Evolutionary conservation across 2,329 filamentous ascomycete genomes (phyloP).

Genomic region (Xylariaceae sp.): DNA sequence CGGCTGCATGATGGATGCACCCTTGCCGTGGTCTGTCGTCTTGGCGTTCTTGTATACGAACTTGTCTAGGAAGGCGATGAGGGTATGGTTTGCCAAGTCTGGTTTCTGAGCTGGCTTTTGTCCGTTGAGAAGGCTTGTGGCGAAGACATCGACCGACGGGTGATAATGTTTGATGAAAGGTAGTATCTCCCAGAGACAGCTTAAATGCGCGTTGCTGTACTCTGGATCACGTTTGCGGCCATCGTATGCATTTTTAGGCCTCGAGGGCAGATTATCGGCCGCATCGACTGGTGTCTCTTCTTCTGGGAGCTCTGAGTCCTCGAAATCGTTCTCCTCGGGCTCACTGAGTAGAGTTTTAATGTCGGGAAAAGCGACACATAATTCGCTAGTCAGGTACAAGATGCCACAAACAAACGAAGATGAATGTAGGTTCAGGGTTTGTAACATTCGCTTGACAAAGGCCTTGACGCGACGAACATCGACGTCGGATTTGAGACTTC

Average conservation of each 20-base stretch:
- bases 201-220: slow-evolving; percentile 87
- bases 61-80: slow-evolving; percentile 94
- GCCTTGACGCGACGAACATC: slow-evolving; percentile 90
- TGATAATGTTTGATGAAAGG: slow-evolving; percentile 84
- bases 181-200: slow-evolving; percentile 89
- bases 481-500: slow-evolving; percentile 84
- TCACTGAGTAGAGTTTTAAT: slow-evolving; percentile 76
- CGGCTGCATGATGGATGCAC: slow-evolving; percentile 95
- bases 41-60: slow-evolving; percentile 98
- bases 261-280: slow-evolving; percentile 22
- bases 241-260: slow-evolving; percentile 61
- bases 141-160: slow-evolving; percentile 85
- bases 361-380: slow-evolving; percentile 76
- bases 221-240: slow-evolving; percentile 88
- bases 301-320: slow-evolving; percentile 59
- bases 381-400: slow-evolving; percentile 82
- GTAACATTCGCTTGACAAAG: slow-evolving; percentile 89
- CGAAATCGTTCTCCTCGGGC: slow-evolving; percentile 73
- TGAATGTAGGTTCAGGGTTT: slow-evolving; percentile 84
- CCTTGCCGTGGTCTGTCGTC: slow-evolving; percentile 63
- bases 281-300: slow-evolving; percentile 27
- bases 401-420: slow-evolving; percentile 90
- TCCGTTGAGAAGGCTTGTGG: slow-evolving; percentile 66
- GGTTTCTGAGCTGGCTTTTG: slow-evolving; percentile 79
- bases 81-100: slow-evolving; percentile 82